These are phyloP conservation scores for Magnaporthiopsis incrustans DNA, from an alignment of 2,329 filamentous ascomycete species.

Conservation along the genomic window DNA sequence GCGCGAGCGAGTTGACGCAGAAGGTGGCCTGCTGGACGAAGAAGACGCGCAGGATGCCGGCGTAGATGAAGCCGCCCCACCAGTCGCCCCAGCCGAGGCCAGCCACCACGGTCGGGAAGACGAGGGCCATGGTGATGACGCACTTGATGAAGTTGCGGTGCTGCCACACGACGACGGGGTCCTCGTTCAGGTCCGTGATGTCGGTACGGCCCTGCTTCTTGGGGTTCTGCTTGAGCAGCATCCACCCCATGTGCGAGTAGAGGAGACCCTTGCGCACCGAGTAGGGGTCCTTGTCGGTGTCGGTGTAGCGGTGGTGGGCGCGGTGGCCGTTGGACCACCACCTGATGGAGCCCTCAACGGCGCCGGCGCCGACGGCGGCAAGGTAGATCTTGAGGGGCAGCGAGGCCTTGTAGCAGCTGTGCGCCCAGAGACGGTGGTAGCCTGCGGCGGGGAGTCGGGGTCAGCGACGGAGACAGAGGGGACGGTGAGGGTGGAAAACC, in stretches of 20 bases:
- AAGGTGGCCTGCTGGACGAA: constrained; percentile 89
- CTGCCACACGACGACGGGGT: constrained; percentile 78
- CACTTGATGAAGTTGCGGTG: constrained; percentile 80
- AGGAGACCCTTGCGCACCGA: constrained; percentile 81
- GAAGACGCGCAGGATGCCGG: constrained; percentile 77
- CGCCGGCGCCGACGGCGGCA: constrained; percentile 71
- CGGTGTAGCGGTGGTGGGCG: constrained; percentile 85
- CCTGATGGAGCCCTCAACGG: constrained; percentile 76
- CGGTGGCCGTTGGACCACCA: constrained; percentile 88
- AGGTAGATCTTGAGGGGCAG: constrained; percentile 74
- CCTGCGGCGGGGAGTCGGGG: constrained; percentile 27
- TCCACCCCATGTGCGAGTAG: constrained; percentile 83
- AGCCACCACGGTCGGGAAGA: constrained; percentile 67
- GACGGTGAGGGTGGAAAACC: no score
- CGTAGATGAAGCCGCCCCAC: constrained; percentile 76
- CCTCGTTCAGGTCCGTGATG: constrained; percentile 81
- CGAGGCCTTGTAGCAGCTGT: constrained; percentile 73
- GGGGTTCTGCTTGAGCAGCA: constrained; percentile 89
- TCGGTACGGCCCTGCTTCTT: constrained; percentile 83
- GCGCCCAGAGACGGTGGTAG: constrained; percentile 80
- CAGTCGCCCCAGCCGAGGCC: constrained; percentile 77
- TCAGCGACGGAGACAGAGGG: background rate
- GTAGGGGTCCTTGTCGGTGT: constrained; percentile 88
- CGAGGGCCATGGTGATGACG: constrained; percentile 67
- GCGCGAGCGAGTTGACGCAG: constrained; percentile 84